Conservation (phyloP, 1,284 basidiomycete species). For the Leccinum pachyderme region DNA sequence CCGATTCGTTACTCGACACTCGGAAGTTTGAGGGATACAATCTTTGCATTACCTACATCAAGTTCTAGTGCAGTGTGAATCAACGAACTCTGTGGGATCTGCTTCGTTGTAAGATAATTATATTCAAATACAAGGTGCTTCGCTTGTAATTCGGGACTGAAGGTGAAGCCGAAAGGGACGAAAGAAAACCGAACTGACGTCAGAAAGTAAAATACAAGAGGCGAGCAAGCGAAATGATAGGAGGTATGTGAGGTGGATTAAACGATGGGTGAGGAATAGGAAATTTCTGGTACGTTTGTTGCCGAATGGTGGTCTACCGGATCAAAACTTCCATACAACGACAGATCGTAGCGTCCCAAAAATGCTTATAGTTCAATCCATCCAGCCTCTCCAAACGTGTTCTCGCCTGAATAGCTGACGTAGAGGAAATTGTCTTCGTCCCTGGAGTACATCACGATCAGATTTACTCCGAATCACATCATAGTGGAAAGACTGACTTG, state of each 20-base stretch:
- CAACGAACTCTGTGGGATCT: not conserved
- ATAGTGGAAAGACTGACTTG: constrained; percentile 69
- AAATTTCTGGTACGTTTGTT: constrained; percentile 23
- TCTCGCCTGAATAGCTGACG: constrained; percentile 96
- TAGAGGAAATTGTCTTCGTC: constrained; percentile 97
- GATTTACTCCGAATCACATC: constrained; percentile 3
- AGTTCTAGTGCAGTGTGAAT: not conserved
- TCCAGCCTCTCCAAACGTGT: constrained; percentile 77
- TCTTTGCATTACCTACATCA: not conserved
- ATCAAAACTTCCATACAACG: constrained; percentile 23
- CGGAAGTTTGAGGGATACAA: no score
- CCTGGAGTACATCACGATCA: constrained; percentile 44
- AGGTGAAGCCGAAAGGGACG: constrained; percentile 1
- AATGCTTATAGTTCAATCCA: constrained; percentile 46
- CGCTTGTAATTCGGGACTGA: constrained; percentile 15
- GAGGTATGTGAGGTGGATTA: constrained; percentile 20
- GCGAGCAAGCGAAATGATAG: constrained; percentile 20
- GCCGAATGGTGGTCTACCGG: constrained; percentile 28
- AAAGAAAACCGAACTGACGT: constrained; percentile 1
- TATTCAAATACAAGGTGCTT: constrained; percentile 14
- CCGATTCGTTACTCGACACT: no score
- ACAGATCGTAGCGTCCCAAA: constrained; percentile 23
- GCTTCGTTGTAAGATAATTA: constrained; percentile 3
- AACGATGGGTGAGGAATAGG: constrained; percentile 5
- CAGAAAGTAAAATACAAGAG: constrained; percentile 30